A percentile compares a stretch with the other conserved stretches of the same genome.
Evolutionary conservation across 106 monocot genomes (phyloP).

Genomic region (Platanthera guangdongensis): DNA sequence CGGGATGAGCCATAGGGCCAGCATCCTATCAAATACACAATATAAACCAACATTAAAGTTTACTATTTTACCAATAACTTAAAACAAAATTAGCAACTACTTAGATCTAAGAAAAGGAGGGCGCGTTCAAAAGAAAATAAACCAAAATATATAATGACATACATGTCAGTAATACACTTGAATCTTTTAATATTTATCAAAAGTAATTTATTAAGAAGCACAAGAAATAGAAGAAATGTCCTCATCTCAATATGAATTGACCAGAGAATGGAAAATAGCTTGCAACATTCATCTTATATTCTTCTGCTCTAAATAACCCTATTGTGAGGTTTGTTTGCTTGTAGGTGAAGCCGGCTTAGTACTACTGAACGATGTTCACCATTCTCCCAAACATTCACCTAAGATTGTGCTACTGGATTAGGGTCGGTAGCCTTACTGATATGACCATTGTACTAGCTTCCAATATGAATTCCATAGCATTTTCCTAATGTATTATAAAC

Average conservation of each 20-base stretch:
- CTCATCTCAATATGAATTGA: not conserved
- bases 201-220: too few species aligned
- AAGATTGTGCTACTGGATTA: too few species aligned
- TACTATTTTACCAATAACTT: not conserved
- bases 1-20: constrained; percentile 97
- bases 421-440: too few species aligned
- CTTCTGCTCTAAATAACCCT: too few species aligned
- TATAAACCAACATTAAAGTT: not conserved
- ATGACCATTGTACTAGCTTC: too few species aligned
- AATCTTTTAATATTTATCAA: not conserved
- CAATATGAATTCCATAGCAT: not conserved
- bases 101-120: not conserved
- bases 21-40: constrained; percentile 49
- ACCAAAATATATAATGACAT: not conserved
- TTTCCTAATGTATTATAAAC: not conserved
- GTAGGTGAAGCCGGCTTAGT: too few species aligned
- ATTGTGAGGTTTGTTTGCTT: too few species aligned
- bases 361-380: too few species aligned
- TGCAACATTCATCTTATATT: too few species aligned
- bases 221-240: too few species aligned
- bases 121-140: not conserved
- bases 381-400: too few species aligned
- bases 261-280: too few species aligned
- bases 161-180: not conserved
- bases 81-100: constrained; percentile 1